Conservation (phyloP, 768 basidiomycete species). For the Lentinus brumalis region DNA sequence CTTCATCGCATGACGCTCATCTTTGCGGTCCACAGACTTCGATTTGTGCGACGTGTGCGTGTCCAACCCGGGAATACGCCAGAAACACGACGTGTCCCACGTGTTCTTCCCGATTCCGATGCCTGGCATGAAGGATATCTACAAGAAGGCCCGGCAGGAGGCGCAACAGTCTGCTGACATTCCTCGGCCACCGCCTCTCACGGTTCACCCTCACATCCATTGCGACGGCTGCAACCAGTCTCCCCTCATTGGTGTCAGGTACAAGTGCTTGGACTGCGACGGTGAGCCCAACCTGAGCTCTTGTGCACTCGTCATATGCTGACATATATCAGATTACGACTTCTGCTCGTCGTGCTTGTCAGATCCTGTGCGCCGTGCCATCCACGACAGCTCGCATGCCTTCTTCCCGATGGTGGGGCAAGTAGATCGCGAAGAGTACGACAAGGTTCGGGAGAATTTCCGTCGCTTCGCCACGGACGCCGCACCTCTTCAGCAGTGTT, state of each 20-base stretch:
- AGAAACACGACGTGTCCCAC: constrained; percentile 19
- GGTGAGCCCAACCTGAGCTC: constrained; percentile 18
- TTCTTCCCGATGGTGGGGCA: constrained; percentile 24
- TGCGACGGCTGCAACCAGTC: constrained; percentile 7
- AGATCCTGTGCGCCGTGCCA: constrained; percentile 4
- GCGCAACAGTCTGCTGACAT: neutral
- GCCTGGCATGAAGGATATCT: constrained; percentile 11
- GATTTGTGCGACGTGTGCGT: constrained; percentile 25
- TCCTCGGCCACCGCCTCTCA: neutral
- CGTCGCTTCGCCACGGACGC: neutral
- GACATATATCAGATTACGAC: constrained; percentile 21
- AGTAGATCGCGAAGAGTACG: neutral
- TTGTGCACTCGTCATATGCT: neutral
- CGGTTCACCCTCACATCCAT: neutral
- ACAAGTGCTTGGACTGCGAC: constrained; percentile 65
- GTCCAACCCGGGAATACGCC: constrained; percentile 3
- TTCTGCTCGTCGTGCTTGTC: constrained; percentile 24
- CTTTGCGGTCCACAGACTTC: constrained; percentile 14
- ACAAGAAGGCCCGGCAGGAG: constrained; percentile 10
- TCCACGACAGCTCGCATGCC: constrained; percentile 19
- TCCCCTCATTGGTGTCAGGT: constrained; percentile 7
- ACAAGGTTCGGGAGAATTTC: constrained; percentile 7
- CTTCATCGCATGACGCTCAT: neutral
- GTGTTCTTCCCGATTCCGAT: constrained; percentile 25
- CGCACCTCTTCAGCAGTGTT: neutral